A percentile compares a stretch with the other conserved stretches of the same genome.
These are phyloP conservation scores for Rhodotorula graminis DNA, from an alignment of 768 basidiomycete genomes.

Conservation along the genomic window DNA sequence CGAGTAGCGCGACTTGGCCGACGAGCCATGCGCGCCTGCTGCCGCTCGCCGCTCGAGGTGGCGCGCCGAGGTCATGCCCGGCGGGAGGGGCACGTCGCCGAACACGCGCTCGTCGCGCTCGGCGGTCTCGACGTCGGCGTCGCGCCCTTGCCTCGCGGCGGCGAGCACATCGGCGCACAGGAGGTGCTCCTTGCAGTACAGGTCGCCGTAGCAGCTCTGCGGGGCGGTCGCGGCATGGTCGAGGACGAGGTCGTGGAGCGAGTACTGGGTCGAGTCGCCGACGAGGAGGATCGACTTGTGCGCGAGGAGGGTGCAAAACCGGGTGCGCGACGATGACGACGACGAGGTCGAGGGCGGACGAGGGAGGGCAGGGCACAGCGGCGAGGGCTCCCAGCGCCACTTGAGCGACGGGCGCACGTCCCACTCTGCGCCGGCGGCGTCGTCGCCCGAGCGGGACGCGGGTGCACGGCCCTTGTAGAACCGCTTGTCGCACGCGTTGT, in stretches of 20 bases:
- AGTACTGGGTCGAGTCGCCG: conserved; percentile 42
- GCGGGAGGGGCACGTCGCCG: conserved; percentile 31
- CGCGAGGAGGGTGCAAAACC: conserved; percentile 38
- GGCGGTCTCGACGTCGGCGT: conserved; percentile 18
- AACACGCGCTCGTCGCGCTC: conserved; percentile 27
- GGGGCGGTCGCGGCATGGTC: conserved; percentile 37
- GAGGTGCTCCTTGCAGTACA: conserved; percentile 43
- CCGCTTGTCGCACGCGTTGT: conserved; percentile 40
- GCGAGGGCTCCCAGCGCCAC: conserved; percentile 37
- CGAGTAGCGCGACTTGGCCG: neutral
- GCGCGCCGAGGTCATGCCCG: neutral
- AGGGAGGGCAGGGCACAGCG: conserved; percentile 5
- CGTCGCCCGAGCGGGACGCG: neutral
- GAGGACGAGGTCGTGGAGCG: conserved; percentile 42
- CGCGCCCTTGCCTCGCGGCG: neutral
- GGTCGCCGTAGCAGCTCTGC: conserved; percentile 42
- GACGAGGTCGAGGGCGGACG: no score
- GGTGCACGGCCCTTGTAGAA: conserved; percentile 35
- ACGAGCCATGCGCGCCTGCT: neutral
- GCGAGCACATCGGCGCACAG: conserved; percentile 35
- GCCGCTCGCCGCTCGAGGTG: no score
- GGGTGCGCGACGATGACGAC: conserved; percentile 2
- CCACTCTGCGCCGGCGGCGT: conserved; percentile 14
- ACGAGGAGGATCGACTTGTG: conserved; percentile 41
- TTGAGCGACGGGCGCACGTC: conserved; percentile 40